These are phyloP conservation scores for Trichoderma lentiforme DNA, from an alignment of 2,329 filamentous ascomycete species.

Conservation along the genomic window DNA sequence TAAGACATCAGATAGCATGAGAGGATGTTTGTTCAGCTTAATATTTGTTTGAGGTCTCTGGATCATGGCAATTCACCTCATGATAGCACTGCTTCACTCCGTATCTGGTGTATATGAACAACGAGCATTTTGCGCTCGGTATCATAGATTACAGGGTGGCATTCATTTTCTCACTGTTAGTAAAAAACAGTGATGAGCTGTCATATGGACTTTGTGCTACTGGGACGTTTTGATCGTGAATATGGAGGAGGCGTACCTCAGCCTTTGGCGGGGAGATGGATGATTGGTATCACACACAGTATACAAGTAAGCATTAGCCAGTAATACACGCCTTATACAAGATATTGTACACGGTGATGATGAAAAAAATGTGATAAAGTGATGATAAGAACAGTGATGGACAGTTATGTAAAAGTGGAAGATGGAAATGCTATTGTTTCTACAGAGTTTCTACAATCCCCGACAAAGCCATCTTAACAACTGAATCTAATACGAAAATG, in stretches of 20 bases:
- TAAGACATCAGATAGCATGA: neutral
- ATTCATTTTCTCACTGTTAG: neutral
- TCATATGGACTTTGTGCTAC: neutral
- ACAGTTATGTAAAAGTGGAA: neutral
- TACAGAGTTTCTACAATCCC: too few species aligned
- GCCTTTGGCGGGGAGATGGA: neutral
- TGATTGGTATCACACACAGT: neutral
- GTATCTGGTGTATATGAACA: neutral
- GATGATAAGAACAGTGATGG: neutral
- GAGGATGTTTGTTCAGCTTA: neutral
- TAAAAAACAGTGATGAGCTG: neutral
- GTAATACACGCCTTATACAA: neutral
- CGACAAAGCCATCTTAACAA: neutral
- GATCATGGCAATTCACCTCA: neutral
- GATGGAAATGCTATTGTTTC: neutral
- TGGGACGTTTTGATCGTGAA: neutral
- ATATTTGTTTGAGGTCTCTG: neutral
- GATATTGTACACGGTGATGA: neutral
- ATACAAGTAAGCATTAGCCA: neutral
- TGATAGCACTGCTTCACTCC: neutral
- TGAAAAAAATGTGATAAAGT: too few species aligned
- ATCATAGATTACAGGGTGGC: neutral
- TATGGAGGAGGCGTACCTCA: neutral
- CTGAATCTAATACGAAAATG: neutral
- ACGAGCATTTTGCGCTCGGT: neutral